Evolutionary conservation across 768 basidiomycete genomes (phyloP).

Genomic region (Naganishia vishniacii): DNA sequence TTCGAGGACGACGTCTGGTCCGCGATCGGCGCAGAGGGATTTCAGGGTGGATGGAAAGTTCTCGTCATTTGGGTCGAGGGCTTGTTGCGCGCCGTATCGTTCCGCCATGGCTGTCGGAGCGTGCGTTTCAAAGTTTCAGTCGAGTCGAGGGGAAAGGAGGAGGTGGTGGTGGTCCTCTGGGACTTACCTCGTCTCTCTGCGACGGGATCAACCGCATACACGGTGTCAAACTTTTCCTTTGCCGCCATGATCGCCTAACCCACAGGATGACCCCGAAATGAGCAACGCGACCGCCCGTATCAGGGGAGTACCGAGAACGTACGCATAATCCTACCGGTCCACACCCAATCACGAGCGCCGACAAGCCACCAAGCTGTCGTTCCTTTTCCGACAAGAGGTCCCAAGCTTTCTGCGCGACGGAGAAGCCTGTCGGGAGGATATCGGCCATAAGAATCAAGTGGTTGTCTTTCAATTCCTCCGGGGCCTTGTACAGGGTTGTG

Average conservation of each 20-base stretch:
- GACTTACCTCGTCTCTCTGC: slow-evolving; percentile 25
- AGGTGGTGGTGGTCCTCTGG: too few relatives aligned
- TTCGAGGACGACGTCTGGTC: slow-evolving; percentile 48
- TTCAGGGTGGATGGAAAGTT: slow-evolving; percentile 30
- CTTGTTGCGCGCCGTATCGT: slow-evolving; percentile 48
- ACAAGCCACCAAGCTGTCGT: slow-evolving; percentile 30
- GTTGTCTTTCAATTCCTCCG: slow-evolving; percentile 17
- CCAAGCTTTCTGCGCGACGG: slow-evolving; percentile 40
- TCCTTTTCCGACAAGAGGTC: slow-evolving; percentile 36
- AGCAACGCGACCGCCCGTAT: too few relatives aligned
- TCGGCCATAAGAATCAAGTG: slow-evolving; percentile 28
- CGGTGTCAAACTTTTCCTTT: slow-evolving; percentile 40
- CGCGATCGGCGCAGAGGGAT: slow-evolving; percentile 39
- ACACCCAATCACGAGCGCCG: slow-evolving; percentile 46
- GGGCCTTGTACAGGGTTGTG: slow-evolving; percentile 26
- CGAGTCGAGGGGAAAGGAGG: neutral
- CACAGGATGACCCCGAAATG: neutral
- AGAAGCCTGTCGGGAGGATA: slow-evolving; percentile 47
- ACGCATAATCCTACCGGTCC: slow-evolving; percentile 44
- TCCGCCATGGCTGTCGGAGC: slow-evolving; percentile 37
- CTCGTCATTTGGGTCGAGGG: slow-evolving; percentile 30
- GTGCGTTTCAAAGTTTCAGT: neutral
- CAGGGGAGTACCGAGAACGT: neutral
- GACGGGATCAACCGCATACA: slow-evolving; percentile 38
- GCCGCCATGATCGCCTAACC: slow-evolving; percentile 46